Base-by-base conservation (phyloP, 495 filamentous ascomycete species). In the Hyaloscypha hepaticicola region DNA sequence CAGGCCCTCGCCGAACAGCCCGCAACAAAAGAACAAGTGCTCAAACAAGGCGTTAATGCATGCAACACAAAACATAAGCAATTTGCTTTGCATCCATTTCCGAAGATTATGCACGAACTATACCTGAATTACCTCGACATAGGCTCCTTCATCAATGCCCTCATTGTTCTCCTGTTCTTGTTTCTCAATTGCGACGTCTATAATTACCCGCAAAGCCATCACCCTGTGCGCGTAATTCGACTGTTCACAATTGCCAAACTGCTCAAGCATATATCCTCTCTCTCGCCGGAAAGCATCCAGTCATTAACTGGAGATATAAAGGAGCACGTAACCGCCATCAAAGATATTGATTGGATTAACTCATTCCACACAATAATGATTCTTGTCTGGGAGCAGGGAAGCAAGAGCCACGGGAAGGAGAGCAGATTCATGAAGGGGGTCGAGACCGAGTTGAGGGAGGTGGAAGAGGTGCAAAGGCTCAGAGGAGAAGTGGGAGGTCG, bases 161-260 rank as follows among this genome's bases (percentile, higher is more conserved):
- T 70, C 1, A 38, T 45, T 5, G 29, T 62, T 16, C 27, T 67
- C 3, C 57, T 70, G 1, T 67, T 61, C 50, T 31, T 65, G 9
- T 58, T 51, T 38, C 28, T 70, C 9, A 56, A 64, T 19, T 64
- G 68, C 55, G 63, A 69, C 50, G 22, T 60, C 12, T 66, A 59
- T 49, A 51, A 33, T 5, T 66, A 67, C 27, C 55, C 61, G 11
- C 55, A 63, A 34, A 55, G 41, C 28, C 24, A 60, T 22, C 65
- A 67, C 33, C 65, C 65, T 5, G 29, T 49, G 7, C 60, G 55
- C 1, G 55, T 67, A n/a, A 31, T 56, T 16, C 65, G 59, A 22
- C 52, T 67, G 14, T 64, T 41, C 48, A 55, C 55, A 24, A 63
- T 67, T 22, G 53, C 61, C 21, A 63, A 56, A 49, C 55, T 67